Conservation (phyloP, 805 yeast species). For the Priceomyces haplophilus region DNA sequence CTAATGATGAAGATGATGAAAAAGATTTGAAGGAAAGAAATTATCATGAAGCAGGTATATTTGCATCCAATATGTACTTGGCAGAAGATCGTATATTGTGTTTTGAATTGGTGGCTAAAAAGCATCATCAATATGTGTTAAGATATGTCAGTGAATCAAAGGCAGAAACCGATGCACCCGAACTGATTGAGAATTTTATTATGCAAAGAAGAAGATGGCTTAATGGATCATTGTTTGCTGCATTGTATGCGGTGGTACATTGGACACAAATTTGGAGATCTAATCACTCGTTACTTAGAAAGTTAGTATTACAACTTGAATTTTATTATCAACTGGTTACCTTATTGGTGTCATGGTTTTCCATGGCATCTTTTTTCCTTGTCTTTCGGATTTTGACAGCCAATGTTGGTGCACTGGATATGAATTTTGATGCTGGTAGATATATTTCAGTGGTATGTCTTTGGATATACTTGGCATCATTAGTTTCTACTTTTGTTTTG, state of each 20-base stretch:
- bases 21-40: constrained; percentile 36
- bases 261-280: constrained; percentile 87
- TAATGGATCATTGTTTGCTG: constrained; percentile 97
- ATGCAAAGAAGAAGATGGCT: constrained; percentile 98
- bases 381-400: constrained; percentile 86
- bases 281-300: constrained; percentile 77
- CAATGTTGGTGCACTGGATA: constrained; percentile 62
- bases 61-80: constrained; percentile 92
- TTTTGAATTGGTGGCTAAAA: constrained; percentile 91
- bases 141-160: constrained; percentile 83
- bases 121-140: constrained; percentile 67
- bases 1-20: constrained; percentile 38
- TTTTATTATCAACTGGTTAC: constrained; percentile 78
- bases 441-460: constrained; percentile 74
- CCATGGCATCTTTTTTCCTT: constrained; percentile 82
- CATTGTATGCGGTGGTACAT: constrained; percentile 81
- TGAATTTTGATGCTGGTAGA: constrained; percentile 69
- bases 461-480: constrained; percentile 79
- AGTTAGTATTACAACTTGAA: constrained; percentile 78
- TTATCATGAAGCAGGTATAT: constrained; percentile 59
- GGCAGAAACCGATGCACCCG: constrained; percentile 97
- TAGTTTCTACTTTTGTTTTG: constrained; percentile 81
- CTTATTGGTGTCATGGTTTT: constrained; percentile 86
- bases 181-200: constrained; percentile 87
- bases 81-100: constrained; percentile 96